A percentile compares a stretch with the other conserved stretches of the same genome.
Conservation (phyloP, 129 eudicot genomes). For the Escallonia herrerae region DNA sequence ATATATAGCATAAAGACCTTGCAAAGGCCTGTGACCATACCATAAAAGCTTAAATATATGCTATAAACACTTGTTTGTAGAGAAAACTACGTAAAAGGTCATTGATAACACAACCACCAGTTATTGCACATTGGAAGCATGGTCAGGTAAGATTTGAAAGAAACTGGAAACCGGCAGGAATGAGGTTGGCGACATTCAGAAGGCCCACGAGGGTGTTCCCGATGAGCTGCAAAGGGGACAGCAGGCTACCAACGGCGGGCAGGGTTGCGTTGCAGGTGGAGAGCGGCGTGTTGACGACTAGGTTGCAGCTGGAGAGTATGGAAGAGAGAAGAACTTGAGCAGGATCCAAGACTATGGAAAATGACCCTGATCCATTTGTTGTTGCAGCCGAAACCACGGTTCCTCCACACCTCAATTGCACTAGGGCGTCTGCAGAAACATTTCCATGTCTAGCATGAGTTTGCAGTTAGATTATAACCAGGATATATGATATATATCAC, state of each 20-base stretch:
- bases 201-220: conserved; percentile 16
- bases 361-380: conserved; percentile 22
- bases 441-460: no score
- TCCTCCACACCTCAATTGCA: conserved; percentile 34
- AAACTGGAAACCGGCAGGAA: conserved; percentile 15
- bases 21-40: no score
- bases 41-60: no score
- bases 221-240: conserved; percentile 15
- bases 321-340: conserved; percentile 14
- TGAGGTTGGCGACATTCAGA: conserved; percentile 5
- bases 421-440: conserved; percentile 32
- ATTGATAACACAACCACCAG: no score
- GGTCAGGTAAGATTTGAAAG: not conserved
- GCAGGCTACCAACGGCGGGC: conserved; percentile 18
- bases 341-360: conserved; percentile 20
- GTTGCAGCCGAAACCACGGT: conserved; percentile 21
- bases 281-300: conserved; percentile 30
- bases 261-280: conserved; percentile 25
- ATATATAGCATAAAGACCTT: no score
- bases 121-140: no score
- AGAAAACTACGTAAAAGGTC: no score
- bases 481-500: no score
- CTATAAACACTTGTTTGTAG: no score
- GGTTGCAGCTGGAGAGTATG: conserved; percentile 18
- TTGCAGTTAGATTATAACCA: no score